A percentile compares a stretch with the other conserved stretches of the same genome.
Evolutionary conservation across 2,329 filamentous ascomycete genomes (phyloP).

Genomic region (Microascus cirrosus): DNA sequence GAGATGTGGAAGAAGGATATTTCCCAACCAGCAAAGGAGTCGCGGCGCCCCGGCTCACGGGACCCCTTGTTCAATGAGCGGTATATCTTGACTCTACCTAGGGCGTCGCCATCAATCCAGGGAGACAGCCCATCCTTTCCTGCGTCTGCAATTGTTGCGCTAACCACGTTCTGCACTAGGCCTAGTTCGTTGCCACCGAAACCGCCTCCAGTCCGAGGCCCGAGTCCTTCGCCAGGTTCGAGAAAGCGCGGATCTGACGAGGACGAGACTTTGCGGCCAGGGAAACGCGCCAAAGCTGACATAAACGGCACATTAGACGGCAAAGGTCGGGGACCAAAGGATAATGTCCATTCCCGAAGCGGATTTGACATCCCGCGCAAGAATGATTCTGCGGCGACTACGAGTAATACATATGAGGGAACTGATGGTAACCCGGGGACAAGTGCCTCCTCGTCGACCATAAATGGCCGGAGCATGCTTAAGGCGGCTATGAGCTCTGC

Average conservation of each 20-base stretch:
- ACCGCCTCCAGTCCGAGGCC: not conserved
- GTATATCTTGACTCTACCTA: not conserved
- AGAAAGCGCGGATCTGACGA: slow-evolving; percentile 4
- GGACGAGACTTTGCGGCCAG: slow-evolving; percentile 2
- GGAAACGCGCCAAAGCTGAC: slow-evolving; percentile 3
- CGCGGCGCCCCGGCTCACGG: not conserved
- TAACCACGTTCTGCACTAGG: not conserved
- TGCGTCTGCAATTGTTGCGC: not conserved
- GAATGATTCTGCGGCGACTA: not conserved
- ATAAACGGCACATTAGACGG: not conserved
- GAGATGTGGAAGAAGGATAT: not conserved
- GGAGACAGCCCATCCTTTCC: not conserved
- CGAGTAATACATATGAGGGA: not conserved
- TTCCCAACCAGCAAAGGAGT: not conserved
- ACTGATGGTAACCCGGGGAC: slow-evolving; percentile 16
- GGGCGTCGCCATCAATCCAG: not conserved
- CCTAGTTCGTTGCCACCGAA: slow-evolving; percentile 4
- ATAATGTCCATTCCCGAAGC: not conserved
- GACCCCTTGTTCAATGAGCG: not conserved
- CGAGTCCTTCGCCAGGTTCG: not conserved
- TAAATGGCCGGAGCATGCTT: slow-evolving; percentile 22
- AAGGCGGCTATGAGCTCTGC: slow-evolving; percentile 16
- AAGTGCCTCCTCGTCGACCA: slow-evolving; percentile 17
- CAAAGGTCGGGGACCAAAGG: not conserved
- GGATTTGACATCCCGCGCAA: not conserved